Evolutionary conservation across 2,329 filamentous ascomycete species (phyloP).

Genomic region (Niveomyces coronatus): DNA sequence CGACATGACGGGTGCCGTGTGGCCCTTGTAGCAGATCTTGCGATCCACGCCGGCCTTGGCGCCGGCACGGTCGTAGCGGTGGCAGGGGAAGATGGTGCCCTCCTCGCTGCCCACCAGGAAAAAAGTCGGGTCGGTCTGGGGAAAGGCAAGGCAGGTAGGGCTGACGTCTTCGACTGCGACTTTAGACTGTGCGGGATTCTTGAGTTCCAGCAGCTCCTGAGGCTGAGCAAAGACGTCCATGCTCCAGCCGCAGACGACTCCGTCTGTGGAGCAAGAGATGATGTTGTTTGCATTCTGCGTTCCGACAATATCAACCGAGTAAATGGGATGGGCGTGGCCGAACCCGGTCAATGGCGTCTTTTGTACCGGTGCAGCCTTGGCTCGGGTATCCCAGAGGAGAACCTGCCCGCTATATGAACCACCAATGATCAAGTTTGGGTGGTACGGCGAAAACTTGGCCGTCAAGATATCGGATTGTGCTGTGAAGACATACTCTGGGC

Average conservation of each 20-base stretch:
- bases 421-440: constrained; percentile 90
- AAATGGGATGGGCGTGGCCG: constrained; percentile 92
- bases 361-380: constrained; percentile 79
- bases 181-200: constrained; percentile 74
- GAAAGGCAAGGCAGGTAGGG: constrained; percentile 90
- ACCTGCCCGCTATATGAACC: constrained; percentile 96
- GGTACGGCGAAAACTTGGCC: constrained; percentile 96
- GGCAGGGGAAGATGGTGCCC: constrained; percentile 90
- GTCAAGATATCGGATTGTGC: constrained; percentile 92
- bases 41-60: constrained; percentile 93
- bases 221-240: constrained; percentile 97
- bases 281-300: constrained; percentile 99
- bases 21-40: constrained; percentile 77
- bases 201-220: constrained; percentile 84
- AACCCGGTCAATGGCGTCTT: constrained; percentile 93
- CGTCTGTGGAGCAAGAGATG: constrained; percentile 91
- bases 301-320: constrained; percentile 88
- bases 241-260: constrained; percentile 93
- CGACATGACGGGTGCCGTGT: constrained; percentile 90
- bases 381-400: constrained; percentile 90
- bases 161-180: constrained; percentile 76
- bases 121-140: constrained; percentile 89
- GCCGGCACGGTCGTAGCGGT: constrained; percentile 92
- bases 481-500: constrained; percentile 93
- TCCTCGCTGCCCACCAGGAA: constrained; percentile 97